Evolutionary conservation across 768 basidiomycete species (phyloP).

Genomic region (Leccinum truebloodii): DNA sequence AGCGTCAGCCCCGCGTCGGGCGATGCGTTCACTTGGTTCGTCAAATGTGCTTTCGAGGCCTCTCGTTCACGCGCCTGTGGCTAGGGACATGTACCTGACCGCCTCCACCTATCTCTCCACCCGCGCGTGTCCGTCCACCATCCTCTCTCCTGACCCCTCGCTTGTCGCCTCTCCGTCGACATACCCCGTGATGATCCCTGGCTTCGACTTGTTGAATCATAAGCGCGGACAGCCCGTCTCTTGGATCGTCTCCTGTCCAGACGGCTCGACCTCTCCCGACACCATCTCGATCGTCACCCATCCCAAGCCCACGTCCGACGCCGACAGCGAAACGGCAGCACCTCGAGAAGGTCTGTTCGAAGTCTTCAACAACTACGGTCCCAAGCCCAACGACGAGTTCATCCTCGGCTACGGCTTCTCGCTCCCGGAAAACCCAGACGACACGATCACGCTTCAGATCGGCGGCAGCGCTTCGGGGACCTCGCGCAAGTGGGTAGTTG

Average conservation of each 20-base stretch:
- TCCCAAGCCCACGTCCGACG: slow-evolving; percentile 22
- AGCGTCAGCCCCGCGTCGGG: slow-evolving; percentile 39
- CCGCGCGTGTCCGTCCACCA: slow-evolving; percentile 84
- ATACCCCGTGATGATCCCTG: slow-evolving; percentile 82
- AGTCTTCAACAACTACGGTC: slow-evolving; percentile 90
- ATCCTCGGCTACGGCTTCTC: slow-evolving; percentile 93
- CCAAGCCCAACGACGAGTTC: slow-evolving; percentile 87
- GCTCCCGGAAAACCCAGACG: slow-evolving; percentile 76
- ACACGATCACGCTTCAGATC: slow-evolving; percentile 79
- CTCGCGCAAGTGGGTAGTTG: slow-evolving; percentile 58
- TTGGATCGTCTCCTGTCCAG: slow-evolving; percentile 63
- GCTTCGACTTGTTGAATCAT: slow-evolving; percentile 87
- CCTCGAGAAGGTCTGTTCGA: slow-evolving; percentile 35
- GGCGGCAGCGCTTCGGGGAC: slow-evolving; percentile 50
- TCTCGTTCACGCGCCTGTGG: slow-evolving; percentile 24
- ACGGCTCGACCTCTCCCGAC: slow-evolving; percentile 23
- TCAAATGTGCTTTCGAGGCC: slow-evolving; percentile 1
- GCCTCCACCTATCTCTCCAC: slow-evolving; percentile 82
- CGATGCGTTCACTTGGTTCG: slow-evolving; percentile 66
- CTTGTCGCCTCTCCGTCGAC: slow-evolving; percentile 51
- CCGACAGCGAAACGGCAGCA: slow-evolving; percentile 18
- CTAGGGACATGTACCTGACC: slow-evolving; percentile 70
- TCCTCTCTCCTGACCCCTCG: slow-evolving; percentile 61
- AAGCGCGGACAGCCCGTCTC: slow-evolving; percentile 77
- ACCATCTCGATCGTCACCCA: slow-evolving; percentile 63